A percentile compares a stretch with the other conserved stretches of the same genome.
Conservation (phyloP, 2,329 filamentous ascomycete species). For the Zasmidium angulare region DNA sequence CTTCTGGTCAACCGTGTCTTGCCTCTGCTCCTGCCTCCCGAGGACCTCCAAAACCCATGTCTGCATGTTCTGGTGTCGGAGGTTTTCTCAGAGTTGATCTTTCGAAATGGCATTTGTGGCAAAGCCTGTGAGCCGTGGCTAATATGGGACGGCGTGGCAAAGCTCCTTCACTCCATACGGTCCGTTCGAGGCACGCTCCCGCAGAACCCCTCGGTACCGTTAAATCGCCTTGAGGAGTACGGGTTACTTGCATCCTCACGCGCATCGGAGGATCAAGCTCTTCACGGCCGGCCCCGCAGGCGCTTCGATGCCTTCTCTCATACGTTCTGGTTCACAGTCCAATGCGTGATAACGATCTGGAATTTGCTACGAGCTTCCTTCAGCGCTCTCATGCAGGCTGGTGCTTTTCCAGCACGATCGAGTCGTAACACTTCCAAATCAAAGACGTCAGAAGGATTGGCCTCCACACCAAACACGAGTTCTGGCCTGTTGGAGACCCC, state of each 20-base stretch:
- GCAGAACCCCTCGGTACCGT: conserved; percentile 17
- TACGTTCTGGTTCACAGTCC: conserved; percentile 18
- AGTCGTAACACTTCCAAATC: conserved; percentile 17
- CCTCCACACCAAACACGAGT: background rate
- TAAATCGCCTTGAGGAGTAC: conserved; percentile 56
- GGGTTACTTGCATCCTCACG: conserved; percentile 49
- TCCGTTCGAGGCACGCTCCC: conserved; percentile 18
- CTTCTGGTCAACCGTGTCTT: conserved; percentile 81
- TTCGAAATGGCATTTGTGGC: conserved; percentile 77
- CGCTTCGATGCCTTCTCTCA: conserved; percentile 20
- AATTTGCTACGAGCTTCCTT: conserved; percentile 63
- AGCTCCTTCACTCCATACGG: conserved; percentile 54
- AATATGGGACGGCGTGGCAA: conserved; percentile 79
- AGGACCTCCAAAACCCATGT: conserved; percentile 86
- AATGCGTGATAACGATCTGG: conserved; percentile 40
- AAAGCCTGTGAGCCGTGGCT: conserved; percentile 86
- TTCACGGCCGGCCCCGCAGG: conserved; percentile 2
- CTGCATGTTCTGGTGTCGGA: conserved; percentile 80
- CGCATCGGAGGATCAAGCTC: conserved; percentile 21
- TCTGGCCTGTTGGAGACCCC: background rate
- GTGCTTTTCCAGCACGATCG: conserved; percentile 62
- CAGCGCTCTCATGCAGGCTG: conserved; percentile 64
- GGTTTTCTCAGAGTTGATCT: conserved; percentile 84
- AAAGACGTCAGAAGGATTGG: conserved; percentile 4
- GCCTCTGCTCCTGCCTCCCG: conserved; percentile 81